Base-by-base conservation (phyloP, 768 basidiomycete genomes). In the Suillus subluteus region DNA sequence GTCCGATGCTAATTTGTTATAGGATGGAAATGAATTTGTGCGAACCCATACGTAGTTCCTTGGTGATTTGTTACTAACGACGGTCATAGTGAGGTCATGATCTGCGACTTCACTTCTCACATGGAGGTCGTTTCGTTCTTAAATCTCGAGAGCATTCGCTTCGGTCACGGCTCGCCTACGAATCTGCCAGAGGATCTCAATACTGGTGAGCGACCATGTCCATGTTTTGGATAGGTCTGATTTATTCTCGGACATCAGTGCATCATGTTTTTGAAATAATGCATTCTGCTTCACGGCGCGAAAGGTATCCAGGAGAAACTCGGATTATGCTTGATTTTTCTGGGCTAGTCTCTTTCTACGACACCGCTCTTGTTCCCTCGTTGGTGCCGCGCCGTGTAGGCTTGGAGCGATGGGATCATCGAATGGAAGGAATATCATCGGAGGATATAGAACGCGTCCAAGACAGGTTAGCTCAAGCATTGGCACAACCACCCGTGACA, bases 11-110 rank as follows among this genome's bases (percentile, higher is more conserved):
- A 8, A 58, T 23, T 58, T 58, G 13, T 4, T 38, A 21, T 44
- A 84, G 81, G 67, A 84, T 84, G 83, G 81, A 84, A 75, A 79
- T 81, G 78, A 78, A 82, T 68, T 84, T 86, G 83, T 84, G 67
- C 70, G 82, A 73, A 30, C 8, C 6, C n/a, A 40, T 37, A 30
- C 8, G 8, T 62, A 6, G 5, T 15, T 18, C 23, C 3, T 11
- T 6, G 15, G 62, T 16, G 7, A 4, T 30, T 9, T 15, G 15
- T 7, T 38, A 8, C 6, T 66, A 12, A 65, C 15, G n/a, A 38
- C 30, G 1, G 8, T 63, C 6, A 23, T 56, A 84, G 83, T 65
- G 85, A 86, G 70, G 73, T 83, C 16, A 83, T 84, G 79, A 73
- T 84, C 9, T 85, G 84, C 67, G 76, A 84, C 67, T 84, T 86